These are phyloP conservation scores for Cutaneotrichosporon mucoides DNA, from an alignment of 1,284 basidiomycete species.

Conservation along the genomic window DNA sequence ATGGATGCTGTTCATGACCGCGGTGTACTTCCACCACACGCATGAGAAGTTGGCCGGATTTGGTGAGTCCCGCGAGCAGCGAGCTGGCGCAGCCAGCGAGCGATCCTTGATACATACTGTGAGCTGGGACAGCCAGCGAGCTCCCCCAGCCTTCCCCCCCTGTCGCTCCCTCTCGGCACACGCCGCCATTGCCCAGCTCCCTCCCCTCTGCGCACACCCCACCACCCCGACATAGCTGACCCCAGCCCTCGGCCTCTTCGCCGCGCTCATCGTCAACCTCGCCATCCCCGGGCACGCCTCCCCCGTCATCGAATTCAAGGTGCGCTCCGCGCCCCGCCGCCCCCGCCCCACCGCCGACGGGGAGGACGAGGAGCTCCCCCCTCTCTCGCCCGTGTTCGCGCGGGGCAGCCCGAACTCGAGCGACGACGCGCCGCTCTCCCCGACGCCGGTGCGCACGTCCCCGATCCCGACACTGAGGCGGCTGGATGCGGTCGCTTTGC, in stretches of 20 bases:
- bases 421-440: not conserved
- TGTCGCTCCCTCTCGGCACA: too few relatives aligned
- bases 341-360: not conserved
- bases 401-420: not conserved
- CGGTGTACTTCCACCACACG: slow-evolving; percentile 85
- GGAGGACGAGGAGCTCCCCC: not conserved
- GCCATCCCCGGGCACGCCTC: slow-evolving; percentile 17
- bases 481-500: not conserved
- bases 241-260: slow-evolving; percentile 27
- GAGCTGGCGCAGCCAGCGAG: not conserved
- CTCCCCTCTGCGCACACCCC: too few relatives aligned
- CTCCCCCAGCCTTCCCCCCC: too few relatives aligned
- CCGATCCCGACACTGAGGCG: not conserved
- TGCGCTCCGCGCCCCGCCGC: slow-evolving; percentile 14
- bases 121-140: too few relatives aligned
- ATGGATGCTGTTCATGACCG: slow-evolving; percentile 72
- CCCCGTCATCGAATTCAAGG: slow-evolving; percentile 23
- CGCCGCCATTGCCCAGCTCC: too few relatives aligned
- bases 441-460: not conserved
- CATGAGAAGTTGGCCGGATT: slow-evolving; percentile 82
- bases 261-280: slow-evolving; percentile 21
- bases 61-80: slow-evolving; percentile 53
- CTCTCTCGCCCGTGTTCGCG: not conserved
- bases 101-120: too few relatives aligned
- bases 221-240: not conserved